phyloP scores from a whole-genome alignment of 768 basidiomycete species.

The Gloeophyllum trabeum region DNA sequence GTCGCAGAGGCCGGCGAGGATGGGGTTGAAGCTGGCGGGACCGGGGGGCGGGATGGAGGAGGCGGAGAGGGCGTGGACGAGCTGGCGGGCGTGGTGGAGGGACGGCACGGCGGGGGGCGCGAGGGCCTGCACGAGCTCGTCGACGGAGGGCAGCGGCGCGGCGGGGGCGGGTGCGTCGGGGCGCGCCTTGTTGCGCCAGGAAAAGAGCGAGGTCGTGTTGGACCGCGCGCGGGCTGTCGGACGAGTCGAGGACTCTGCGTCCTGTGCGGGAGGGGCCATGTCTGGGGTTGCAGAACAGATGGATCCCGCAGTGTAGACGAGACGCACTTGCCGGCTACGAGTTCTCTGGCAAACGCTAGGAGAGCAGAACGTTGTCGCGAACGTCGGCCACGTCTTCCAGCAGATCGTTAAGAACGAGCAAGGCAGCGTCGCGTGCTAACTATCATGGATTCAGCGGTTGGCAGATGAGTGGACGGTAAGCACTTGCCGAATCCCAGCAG shows the following conservation, averaged over 20 bases:
- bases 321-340: too few species aligned
- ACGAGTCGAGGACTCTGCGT: neutral
- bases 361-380: too few species aligned
- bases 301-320: too few species aligned
- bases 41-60: constrained; percentile 42
- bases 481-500: too few species aligned
- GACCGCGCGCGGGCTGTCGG: neutral
- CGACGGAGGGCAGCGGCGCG: constrained; percentile 26
- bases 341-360: too few species aligned
- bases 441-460: too few species aligned
- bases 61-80: constrained; percentile 38
- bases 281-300: too few species aligned
- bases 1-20: constrained; percentile 50
- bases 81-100: constrained; percentile 45
- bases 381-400: too few species aligned
- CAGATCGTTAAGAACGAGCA: too few species aligned
- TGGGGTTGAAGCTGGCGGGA: constrained; percentile 39
- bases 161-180: constrained; percentile 19
- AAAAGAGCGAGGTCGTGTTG: neutral
- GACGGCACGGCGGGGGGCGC: constrained; percentile 54
- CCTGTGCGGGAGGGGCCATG: too few species aligned
- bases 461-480: too few species aligned
- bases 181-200: neutral
- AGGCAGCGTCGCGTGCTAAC: too few species aligned
- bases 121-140: constrained; percentile 32